Conservation (phyloP, 73 alveolate species). For the Paramecium octaurelia region DNA sequence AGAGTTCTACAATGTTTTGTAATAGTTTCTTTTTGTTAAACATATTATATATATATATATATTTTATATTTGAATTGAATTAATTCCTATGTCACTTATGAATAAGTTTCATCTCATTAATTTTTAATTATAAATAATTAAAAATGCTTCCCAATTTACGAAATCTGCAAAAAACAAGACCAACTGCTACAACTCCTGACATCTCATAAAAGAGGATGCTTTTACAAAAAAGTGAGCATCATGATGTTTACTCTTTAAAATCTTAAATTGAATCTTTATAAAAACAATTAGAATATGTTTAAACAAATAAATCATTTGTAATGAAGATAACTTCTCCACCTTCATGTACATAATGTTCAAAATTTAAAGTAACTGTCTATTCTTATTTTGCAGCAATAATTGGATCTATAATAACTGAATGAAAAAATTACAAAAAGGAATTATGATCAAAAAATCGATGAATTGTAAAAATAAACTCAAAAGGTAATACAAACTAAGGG, state of each 20-base stretch:
- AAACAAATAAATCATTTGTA: conserved; percentile 33
- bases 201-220: not conserved
- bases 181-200: not conserved
- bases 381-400: not conserved
- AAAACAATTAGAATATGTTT: not conserved
- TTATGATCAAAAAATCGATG: conserved; percentile 7
- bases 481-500: not conserved
- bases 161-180: not conserved
- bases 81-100: not conserved
- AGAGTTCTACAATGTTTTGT: not conserved
- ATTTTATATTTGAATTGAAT: not conserved
- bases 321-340: conserved; percentile 8
- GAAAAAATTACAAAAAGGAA: not conserved
- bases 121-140: not conserved
- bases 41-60: not conserved
- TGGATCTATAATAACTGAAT: not conserved
- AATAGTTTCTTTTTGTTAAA: not conserved
- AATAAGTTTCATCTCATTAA: not conserved
- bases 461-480: not conserved
- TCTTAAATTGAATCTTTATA: not conserved
- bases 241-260: not conserved
- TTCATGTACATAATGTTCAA: not conserved
- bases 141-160: not conserved
- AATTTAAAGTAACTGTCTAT: not conserved
- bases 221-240: not conserved